Percentiles rank a stretch among this genome's conserved stretches.
Conservation (phyloP, 371 early-diverging fungal genomes). For the Apophysomyces trapeziformis region DNA sequence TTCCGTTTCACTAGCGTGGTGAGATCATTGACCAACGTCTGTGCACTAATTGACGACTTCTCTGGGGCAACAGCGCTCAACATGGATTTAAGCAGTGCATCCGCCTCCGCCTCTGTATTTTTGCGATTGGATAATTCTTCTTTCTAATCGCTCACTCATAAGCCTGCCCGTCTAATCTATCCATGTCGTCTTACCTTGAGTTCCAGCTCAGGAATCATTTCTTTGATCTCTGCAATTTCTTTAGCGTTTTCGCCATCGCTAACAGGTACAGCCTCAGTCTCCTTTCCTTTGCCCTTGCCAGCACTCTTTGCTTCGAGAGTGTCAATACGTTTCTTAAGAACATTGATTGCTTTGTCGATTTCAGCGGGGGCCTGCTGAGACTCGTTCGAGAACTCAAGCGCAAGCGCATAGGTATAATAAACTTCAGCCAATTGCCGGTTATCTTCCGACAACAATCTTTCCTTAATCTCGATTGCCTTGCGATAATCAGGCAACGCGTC, state of each 20-base stretch:
- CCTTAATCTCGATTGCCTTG: slow-evolving; percentile 73
- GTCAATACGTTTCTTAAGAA: slow-evolving; percentile 56
- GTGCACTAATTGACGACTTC: neutral
- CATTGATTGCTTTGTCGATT: slow-evolving; percentile 58
- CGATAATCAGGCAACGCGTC: slow-evolving; percentile 79
- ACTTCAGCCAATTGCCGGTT: slow-evolving; percentile 86
- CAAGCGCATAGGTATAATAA: slow-evolving; percentile 77
- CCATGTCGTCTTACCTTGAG: slow-evolving; percentile 39
- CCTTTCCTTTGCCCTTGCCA: slow-evolving; percentile 38
- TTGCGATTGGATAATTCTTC: slow-evolving; percentile 43
- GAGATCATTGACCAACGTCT: slow-evolving; percentile 46
- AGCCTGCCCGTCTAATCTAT: neutral
- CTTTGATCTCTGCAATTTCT: slow-evolving; percentile 52
- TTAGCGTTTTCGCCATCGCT: slow-evolving; percentile 19
- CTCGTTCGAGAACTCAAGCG: slow-evolving; percentile 64
- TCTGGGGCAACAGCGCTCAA: slow-evolving; percentile 18
- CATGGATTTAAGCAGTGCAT: slow-evolving; percentile 37
- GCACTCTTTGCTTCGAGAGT: slow-evolving; percentile 29
- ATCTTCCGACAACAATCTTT: slow-evolving; percentile 56
- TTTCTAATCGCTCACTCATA: slow-evolving; percentile 21
- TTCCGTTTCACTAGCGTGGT: slow-evolving; percentile 49
- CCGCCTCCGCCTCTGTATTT: slow-evolving; percentile 44
- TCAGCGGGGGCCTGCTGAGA: slow-evolving; percentile 63
- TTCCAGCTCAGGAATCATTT: slow-evolving; percentile 53
- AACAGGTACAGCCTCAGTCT: slow-evolving; percentile 17